Evolutionary conservation across 2,329 filamentous ascomycete species (phyloP), one percentile per base, ranked within the genome.

Genomic region (Beauveria brongniartii): DNA sequence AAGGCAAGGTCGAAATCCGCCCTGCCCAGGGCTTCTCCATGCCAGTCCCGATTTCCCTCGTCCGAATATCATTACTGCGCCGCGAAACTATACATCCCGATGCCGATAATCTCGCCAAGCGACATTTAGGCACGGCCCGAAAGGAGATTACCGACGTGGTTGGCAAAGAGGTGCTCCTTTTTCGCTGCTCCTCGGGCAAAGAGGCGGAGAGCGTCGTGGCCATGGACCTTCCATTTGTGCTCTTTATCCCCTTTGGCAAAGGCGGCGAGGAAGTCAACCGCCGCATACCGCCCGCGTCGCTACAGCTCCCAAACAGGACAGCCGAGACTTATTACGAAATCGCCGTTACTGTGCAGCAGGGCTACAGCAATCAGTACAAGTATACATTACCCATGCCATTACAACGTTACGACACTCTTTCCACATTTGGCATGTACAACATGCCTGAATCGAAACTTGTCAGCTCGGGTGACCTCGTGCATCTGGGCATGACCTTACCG

Each of bases 371-470:
- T 64, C 91, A 97, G 75, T 91, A 90, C 75, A 95, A 95, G 75
- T 94, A 95, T 74, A 80, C 86, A 5, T 97, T 97, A 67, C 91
- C 94, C 1, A 89, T 97, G 44, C 93, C 93, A 1, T 85, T 99
- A 67, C 86, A 91, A 66, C 84, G 94, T 71, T 99, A 97, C 77
- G 94, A 99, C 74, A 99, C 93, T 1, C 80, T 99, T 54, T 97
- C 92, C 47, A 97, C 94, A 1, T 99, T 99, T 77, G 94, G 94
- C 75, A 97, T 97, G 94, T 99, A 97, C 79, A 97, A 97, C 76
- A 88, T 92, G 59, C 93, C 92, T 18, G 93, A 97, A 74, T 89
- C 89, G 62, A 91, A 91, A 61, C 89, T 95, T 69, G 85, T 87
- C 63, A 90, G 92, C 37, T 86, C 89, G 56, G 94, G 97, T 76